Base-by-base conservation (phyloP, 345 rosid species). In the Populus nigra region DNA sequence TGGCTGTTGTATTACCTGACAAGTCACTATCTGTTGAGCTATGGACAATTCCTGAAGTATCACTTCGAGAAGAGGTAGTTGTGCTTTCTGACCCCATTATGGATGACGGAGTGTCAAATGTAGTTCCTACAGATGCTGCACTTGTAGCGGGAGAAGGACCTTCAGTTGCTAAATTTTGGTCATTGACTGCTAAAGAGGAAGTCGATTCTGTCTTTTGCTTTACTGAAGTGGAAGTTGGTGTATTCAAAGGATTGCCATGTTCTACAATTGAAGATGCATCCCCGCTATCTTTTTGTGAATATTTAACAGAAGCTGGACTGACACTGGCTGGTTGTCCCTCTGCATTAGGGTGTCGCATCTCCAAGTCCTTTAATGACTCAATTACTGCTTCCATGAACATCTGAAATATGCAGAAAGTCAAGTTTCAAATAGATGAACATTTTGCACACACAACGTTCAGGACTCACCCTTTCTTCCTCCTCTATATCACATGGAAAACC, bases 331-430 rank as follows among this genome's bases (percentile, higher is more conserved):
- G 20, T 12, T 61, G 75, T 62, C 67, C 84, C 70, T 45, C 74
- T n/a, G 78, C 25, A 10, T 20, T 18, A 25, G 78, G 82, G 11
- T 55, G 77, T 73, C 16, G 87, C 36, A 80, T 62, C 81, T 90
- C 89, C 75, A 89, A 16, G 76, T 91, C 98, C 80, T 89, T 90
- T 31, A 93, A 76, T 18, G 98, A 90, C 80, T 87, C 85, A 69
- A 90, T 85, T 75, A 91, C 85, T 5, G 97, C 98, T 85, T 90
- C 95, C 97, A 91, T 87, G 69, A 93, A 78, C 99, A 94, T 94
- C 98, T 91, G 90, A 74, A 73, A 74, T 12, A 71, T 65, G 69
- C 41, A 82, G 63, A 18, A 71, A 80, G 53, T 59, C 71, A 62
- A 72, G 31, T 22, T 3, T 39, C 35, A 12, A 76, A 2, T 39